phyloP scores from a whole-genome alignment of 345 rosid genomes.

The Pistacia atlantica region DNA sequence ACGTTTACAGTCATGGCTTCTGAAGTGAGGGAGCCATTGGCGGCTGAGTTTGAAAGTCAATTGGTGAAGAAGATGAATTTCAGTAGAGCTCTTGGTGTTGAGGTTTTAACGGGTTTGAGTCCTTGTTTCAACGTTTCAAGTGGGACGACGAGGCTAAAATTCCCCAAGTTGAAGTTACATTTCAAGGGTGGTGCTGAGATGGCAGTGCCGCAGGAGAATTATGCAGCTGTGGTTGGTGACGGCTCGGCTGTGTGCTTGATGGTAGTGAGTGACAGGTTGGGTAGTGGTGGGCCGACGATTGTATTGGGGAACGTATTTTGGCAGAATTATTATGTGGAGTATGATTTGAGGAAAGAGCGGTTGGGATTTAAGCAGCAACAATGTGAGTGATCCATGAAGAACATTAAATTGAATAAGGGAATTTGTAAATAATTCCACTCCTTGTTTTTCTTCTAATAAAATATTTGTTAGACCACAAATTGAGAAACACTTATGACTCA shows the following conservation, averaged over 20 bases:
- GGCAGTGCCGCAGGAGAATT: conserved; percentile 39
- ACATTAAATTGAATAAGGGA: too few relatives aligned
- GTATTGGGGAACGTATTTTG: conserved; percentile 43
- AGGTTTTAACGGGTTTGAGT: conserved; percentile 27
- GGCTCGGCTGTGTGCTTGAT: conserved; percentile 35
- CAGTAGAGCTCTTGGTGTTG: conserved; percentile 22
- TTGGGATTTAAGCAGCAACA: conserved; percentile 36
- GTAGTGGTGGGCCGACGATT: conserved; percentile 32
- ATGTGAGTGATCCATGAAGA: conserved; percentile 11
- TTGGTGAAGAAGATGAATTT: conserved; percentile 27
- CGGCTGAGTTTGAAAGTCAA: conserved; percentile 27
- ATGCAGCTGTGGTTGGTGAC: conserved; percentile 19
- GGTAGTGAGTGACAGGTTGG: conserved; percentile 30
- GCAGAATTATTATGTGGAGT: conserved; percentile 46
- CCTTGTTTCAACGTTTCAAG: conserved; percentile 33
- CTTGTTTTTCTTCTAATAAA: too few relatives aligned
- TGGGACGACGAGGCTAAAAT: not conserved
- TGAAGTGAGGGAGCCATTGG: conserved; percentile 28
- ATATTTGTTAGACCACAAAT: too few relatives aligned
- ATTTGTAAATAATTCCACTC: not conserved
- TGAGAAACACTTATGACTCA: too few relatives aligned
- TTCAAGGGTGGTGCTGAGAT: conserved; percentile 44
- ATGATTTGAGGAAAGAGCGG: conserved; percentile 44
- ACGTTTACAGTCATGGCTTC: conserved; percentile 41
- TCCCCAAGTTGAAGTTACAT: conserved; percentile 40